Percentiles rank a stretch among this genome's conserved stretches.
phyloP scores from a whole-genome alignment of 352 stramenopile species.

The Phytophthora hybrid region DNA sequence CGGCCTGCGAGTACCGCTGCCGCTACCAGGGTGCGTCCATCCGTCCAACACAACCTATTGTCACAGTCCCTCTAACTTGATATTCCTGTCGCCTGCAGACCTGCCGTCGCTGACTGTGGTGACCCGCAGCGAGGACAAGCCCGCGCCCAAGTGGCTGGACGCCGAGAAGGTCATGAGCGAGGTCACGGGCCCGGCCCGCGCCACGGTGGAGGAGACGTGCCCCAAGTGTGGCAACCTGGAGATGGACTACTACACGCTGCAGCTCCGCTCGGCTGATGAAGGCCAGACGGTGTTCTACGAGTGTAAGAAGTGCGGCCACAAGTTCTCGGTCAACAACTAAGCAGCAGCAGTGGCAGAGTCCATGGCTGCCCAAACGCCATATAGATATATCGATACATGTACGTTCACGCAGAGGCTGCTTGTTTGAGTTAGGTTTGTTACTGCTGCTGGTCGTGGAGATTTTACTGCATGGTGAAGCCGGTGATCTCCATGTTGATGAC shows the following conservation, averaged over 20 bases:
- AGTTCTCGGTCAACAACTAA: conserved; percentile 92
- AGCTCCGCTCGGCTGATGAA: conserved; percentile 99
- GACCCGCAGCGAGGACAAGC: conserved; percentile 81
- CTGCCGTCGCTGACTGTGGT: conserved; percentile 81
- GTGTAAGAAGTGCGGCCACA: conserved; percentile 97
- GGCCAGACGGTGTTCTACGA: conserved; percentile 99
- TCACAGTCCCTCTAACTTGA: not conserved
- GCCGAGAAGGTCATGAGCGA: conserved; percentile 76
- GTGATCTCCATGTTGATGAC: conserved; percentile 99
- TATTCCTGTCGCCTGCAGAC: conserved; percentile 46
- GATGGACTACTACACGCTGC: conserved; percentile 99
- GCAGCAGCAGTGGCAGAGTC: not conserved
- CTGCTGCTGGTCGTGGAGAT: not conserved
- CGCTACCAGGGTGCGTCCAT: conserved; percentile 73
- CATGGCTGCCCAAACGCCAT: conserved; percentile 14
- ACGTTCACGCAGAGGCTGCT: conserved; percentile 22
- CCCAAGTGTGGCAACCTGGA: conserved; percentile 97
- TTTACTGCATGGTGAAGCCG: conserved; percentile 96
- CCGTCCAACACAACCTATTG: conserved; percentile 7
- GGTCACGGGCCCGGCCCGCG: conserved; percentile 88
- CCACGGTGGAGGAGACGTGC: conserved; percentile 98
- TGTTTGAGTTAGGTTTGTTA: conserved; percentile 3
- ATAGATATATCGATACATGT: conserved; percentile 52
- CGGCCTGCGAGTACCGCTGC: conserved; percentile 85
- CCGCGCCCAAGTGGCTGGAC: conserved; percentile 84